Conservation (phyloP, 495 filamentous ascomycete species). For the Zalerion maritima region DNA sequence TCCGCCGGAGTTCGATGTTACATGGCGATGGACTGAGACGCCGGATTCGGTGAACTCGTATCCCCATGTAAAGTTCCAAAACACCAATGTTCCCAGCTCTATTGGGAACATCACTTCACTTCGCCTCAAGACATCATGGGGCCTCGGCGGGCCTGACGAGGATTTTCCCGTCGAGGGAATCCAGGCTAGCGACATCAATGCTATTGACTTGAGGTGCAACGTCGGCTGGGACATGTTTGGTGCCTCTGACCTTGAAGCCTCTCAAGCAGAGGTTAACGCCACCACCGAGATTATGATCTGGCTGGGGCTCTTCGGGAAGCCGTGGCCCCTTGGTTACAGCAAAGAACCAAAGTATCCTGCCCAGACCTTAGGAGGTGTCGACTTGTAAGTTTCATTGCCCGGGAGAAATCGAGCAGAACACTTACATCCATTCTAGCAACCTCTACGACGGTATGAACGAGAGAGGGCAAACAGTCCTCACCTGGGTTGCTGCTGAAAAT, state of each 20-base stretch:
- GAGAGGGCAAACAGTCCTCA: conserved; percentile 6
- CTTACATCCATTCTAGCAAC: conserved; percentile 1
- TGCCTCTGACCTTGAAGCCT: too few species aligned
- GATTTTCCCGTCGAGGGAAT: conserved; percentile 12
- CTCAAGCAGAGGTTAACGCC: too few species aligned
- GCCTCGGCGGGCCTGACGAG: conserved; percentile 4
- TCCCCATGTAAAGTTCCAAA: conserved; percentile 4
- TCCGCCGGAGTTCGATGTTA: conserved; percentile 1
- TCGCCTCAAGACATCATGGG: not conserved
- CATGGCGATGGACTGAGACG: conserved; percentile 6
- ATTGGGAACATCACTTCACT: conserved; percentile 2
- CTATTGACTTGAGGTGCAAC: too few species aligned
- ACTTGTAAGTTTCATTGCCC: conserved; percentile 2
- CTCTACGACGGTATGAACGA: conserved; percentile 7
- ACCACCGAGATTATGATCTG: conserved; percentile 13
- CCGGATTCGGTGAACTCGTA: conserved; percentile 2
- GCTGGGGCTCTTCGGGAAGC: conserved; percentile 6
- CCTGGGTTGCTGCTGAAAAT: conserved; percentile 8
- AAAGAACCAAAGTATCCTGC: conserved; percentile 2
- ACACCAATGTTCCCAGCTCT: conserved; percentile 1
- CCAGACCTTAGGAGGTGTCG: conserved; percentile 2
- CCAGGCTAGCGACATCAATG: conserved; percentile 2
- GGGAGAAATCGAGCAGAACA: not conserved
- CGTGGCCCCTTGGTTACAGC: conserved; percentile 6
- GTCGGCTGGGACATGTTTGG: too few species aligned